A percentile compares a stretch with the other conserved stretches of the same genome.
phyloP scores from a whole-genome alignment of 2,329 filamentous ascomycete species.

The Sphaerulina vaccinii region DNA sequence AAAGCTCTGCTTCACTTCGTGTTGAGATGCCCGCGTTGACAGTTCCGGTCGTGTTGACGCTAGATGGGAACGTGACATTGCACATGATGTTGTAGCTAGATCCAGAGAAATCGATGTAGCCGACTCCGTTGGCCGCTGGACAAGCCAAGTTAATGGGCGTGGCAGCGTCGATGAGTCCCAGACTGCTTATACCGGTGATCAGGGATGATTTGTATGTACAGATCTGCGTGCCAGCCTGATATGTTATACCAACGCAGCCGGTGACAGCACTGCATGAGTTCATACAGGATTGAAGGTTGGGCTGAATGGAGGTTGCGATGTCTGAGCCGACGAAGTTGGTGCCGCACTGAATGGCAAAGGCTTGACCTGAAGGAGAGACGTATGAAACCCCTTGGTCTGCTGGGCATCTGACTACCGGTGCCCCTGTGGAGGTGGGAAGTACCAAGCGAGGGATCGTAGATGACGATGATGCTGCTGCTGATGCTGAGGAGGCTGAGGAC shows the following conservation, averaged over 20 bases:
- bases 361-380: constrained; percentile 24
- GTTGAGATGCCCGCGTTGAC: background rate
- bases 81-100: constrained; percentile 32
- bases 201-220: constrained; percentile 28
- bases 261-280: constrained; percentile 25
- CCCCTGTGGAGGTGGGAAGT: constrained; percentile 22
- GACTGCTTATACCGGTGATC: background rate
- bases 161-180: constrained; percentile 6
- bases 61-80: constrained; percentile 26
- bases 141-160: constrained; percentile 26
- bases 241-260: constrained; percentile 26
- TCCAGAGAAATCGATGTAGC: constrained; percentile 28
- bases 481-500: background rate
- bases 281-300: constrained; percentile 27
- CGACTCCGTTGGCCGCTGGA: constrained; percentile 25
- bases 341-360: constrained; percentile 28
- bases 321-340: constrained; percentile 19
- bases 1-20: background rate
- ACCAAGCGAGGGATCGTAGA: constrained; percentile 2
- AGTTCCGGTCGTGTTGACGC: background rate
- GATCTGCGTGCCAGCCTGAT: constrained; percentile 5
- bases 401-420: constrained; percentile 28
- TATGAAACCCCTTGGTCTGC: constrained; percentile 29
- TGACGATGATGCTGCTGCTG: background rate
- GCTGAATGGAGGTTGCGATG: constrained; percentile 15